Base-by-base conservation (phyloP, 2,329 filamentous ascomycete genomes). In the Zymoseptoria brevis region DNA sequence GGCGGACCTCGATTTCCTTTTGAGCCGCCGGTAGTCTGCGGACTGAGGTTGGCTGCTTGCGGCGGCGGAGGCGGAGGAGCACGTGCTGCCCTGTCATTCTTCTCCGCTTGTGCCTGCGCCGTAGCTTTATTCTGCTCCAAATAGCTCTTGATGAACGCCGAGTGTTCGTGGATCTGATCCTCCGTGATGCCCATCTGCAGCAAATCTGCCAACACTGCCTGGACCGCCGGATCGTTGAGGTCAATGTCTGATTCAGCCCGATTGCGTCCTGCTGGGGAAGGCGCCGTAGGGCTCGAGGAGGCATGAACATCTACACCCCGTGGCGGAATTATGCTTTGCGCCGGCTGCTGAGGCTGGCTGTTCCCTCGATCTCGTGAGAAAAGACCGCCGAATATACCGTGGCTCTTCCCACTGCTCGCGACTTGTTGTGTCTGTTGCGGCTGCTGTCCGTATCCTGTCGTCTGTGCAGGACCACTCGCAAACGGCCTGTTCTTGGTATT, bases 141-240 rank as follows among this genome's bases (percentile, higher is more conserved):
- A 67, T 86, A 87, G 59, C 80, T 76, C 73, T 85, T 85, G 72
- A 88, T 87, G 66, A 88, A 88, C 57, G 85, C 85, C 2, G 83
- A 80, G 69, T 87, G 85, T 64, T 86, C 80, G 60, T 82, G 82
- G 58, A 88, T 86, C 71, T 87, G 82, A 66, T 87, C 84, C 67
- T 86, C 83, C 1, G 84, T 87, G 56, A 88, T 87, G 50, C 85
- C 85, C 83, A 87, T 86, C 19, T 77, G 75, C 64, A 82, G 68
- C 57, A 88, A 72, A 66, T 87, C 84, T 60, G 83, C 80, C 61
- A 87, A 70, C 19, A 87, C 75, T 8, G 80, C 79, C 69, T 84
- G 81, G 75, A 81, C 84, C 57, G 81, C 81, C 1, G 85, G 85
- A 69, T 87, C 85, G 9, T 78, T 79, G 4, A 81, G 79, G 69